phyloP scores from a whole-genome alignment of 164 flowering plant genomes.

The Tinospora cordifolia region DNA sequence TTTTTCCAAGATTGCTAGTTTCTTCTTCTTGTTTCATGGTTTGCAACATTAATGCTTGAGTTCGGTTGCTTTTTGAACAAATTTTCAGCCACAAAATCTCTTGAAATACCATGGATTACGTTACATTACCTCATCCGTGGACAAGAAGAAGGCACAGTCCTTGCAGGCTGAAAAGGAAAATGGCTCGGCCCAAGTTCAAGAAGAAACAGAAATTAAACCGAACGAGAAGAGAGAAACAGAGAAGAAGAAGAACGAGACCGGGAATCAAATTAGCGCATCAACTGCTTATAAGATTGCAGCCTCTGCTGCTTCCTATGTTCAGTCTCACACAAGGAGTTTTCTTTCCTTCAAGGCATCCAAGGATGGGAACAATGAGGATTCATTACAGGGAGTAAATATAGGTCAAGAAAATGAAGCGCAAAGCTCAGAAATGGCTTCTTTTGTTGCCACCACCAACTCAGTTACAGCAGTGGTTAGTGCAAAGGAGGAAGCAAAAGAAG shows the following conservation, averaged over 20 bases:
- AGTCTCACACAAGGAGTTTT: conserved; percentile 58
- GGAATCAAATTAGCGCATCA: conserved; percentile 45
- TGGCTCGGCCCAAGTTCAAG: conserved; percentile 21
- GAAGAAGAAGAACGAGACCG: conserved; percentile 31
- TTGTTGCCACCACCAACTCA: conserved; percentile 80
- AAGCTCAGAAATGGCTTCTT: conserved; percentile 54
- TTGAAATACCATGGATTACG: conserved; percentile 47
- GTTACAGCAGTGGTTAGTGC: conserved; percentile 92
- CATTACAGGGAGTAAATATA: conserved; percentile 9
- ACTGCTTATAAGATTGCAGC: conserved; percentile 77
- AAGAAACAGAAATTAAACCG: conserved; percentile 16
- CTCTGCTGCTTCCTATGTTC: conserved; percentile 86
- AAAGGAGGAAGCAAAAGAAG: conserved; percentile 92
- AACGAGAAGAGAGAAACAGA: conserved; percentile 21
- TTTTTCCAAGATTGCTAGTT: background rate
- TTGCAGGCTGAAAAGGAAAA: conserved; percentile 31
- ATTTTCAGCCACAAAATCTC: conserved; percentile 53
- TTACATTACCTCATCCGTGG: conserved; percentile 71
- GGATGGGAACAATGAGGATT: conserved; percentile 16
- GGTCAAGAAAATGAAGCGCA: conserved; percentile 14
- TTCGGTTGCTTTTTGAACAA: background rate
- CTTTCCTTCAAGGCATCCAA: conserved; percentile 50
- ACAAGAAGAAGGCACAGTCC: conserved; percentile 44
- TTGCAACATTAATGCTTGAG: too few relatives aligned
- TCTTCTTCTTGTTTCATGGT: too few relatives aligned